Conservation (phyloP, 352 stramenopile species). For the Phytophthora cactorum region DNA sequence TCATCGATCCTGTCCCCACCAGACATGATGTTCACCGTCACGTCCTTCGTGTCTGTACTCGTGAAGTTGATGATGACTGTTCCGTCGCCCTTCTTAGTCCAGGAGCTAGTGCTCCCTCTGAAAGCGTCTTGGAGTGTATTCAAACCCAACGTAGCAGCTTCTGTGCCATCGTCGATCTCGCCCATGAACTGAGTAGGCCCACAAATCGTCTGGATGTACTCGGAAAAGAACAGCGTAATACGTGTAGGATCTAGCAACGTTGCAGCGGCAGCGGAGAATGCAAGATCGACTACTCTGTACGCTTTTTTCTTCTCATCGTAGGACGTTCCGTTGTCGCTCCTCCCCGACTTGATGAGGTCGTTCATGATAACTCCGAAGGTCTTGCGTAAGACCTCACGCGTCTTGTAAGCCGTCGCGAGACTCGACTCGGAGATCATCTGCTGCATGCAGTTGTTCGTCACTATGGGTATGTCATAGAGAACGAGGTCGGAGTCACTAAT, state of each 20-base stretch:
- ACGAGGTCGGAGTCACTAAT: conserved; percentile 46
- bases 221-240: conserved; percentile 42
- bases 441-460: conserved; percentile 43
- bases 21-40: conserved; percentile 37
- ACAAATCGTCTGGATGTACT: conserved; percentile 70
- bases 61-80: conserved; percentile 32
- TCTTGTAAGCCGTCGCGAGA: conserved; percentile 19
- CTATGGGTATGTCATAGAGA: conserved; percentile 42
- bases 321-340: conserved; percentile 33
- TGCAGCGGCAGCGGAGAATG: conserved; percentile 21
- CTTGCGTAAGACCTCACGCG: conserved; percentile 29
- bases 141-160: conserved; percentile 44
- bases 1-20: conserved; percentile 31
- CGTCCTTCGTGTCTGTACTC: conserved; percentile 31
- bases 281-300: conserved; percentile 15
- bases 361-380: conserved; percentile 38
- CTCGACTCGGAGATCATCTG: conserved; percentile 36
- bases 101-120: conserved; percentile 25
- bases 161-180: conserved; percentile 57
- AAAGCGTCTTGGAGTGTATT: conserved; percentile 33
- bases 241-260: conserved; percentile 46
- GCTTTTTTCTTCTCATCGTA: conserved; percentile 20
- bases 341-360: conserved; percentile 34
- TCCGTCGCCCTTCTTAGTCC: conserved; percentile 30
- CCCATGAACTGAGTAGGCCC: conserved; percentile 16